Evolutionary conservation across 352 stramenopile genomes (phyloP).

Genomic region (Phytophthora litchii): DNA sequence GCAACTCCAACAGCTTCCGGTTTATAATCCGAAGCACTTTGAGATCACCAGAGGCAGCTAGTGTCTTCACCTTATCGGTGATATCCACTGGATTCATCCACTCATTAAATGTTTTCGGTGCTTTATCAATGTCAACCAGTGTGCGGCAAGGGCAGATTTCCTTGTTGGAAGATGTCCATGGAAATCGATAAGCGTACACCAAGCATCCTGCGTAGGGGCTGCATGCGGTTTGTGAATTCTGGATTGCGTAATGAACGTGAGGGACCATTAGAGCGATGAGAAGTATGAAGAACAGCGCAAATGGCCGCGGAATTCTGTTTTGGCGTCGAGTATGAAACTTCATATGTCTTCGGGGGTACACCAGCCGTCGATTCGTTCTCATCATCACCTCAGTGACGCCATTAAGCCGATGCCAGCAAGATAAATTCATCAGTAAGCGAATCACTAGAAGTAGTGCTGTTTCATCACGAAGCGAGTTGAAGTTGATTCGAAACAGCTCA

Average conservation of each 20-base stretch:
- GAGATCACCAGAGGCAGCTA: conserved; percentile 39
- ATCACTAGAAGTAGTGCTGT: conserved; percentile 30
- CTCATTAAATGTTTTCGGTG: conserved; percentile 24
- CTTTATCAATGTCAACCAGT: conserved; percentile 36
- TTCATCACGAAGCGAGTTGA: conserved; percentile 38
- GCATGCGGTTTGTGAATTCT: conserved; percentile 18
- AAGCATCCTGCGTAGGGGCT: conserved; percentile 22
- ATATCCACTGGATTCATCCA: conserved; percentile 35
- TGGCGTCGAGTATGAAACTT: conserved; percentile 15
- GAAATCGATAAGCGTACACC: conserved; percentile 31
- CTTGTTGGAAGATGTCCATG: conserved; percentile 10
- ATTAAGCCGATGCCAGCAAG: conserved; percentile 31
- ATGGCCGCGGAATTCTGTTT: conserved; percentile 23
- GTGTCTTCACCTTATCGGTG: conserved; percentile 26
- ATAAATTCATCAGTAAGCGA: conserved; percentile 36
- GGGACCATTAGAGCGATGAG: conserved; percentile 16
- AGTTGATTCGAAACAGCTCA: conserved; percentile 34
- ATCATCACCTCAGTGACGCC: conserved; percentile 22
- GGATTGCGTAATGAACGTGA: conserved; percentile 27
- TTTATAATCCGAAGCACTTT: conserved; percentile 52
- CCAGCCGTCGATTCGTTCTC: conserved; percentile 25
- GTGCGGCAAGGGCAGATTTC: conserved; percentile 42
- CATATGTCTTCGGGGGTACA: conserved; percentile 31
- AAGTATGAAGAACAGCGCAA: conserved; percentile 26
- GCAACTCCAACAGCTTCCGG: conserved; percentile 21